These are phyloP conservation scores for Sugiyamaella floridensis DNA, from an alignment of 805 yeast species.

Conservation along the genomic window DNA sequence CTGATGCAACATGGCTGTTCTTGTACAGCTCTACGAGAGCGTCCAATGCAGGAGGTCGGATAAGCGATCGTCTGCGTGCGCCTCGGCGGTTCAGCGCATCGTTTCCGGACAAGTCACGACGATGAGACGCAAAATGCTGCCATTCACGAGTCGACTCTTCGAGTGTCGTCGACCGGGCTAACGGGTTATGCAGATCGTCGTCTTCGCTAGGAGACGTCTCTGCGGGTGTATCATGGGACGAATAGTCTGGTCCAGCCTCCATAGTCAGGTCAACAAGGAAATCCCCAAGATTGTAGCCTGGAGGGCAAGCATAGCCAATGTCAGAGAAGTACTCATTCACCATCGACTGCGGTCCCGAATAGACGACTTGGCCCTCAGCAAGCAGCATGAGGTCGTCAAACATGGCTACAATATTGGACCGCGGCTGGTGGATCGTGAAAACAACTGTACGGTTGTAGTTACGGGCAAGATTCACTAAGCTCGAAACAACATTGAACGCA, in stretches of 20 bases:
- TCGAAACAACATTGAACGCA: slow-evolving; percentile 85
- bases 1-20: slow-evolving; percentile 21
- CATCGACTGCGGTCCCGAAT: slow-evolving; percentile 74
- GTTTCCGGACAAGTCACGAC: slow-evolving; percentile 45
- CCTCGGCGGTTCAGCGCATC: neutral
- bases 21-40: slow-evolving; percentile 28
- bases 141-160: slow-evolving; percentile 66
- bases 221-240: slow-evolving; percentile 1
- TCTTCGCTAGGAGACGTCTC: slow-evolving; percentile 1
- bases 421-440: slow-evolving; percentile 93
- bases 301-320: slow-evolving; percentile 77
- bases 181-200: slow-evolving; percentile 14
- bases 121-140: slow-evolving; percentile 77
- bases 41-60: slow-evolving; percentile 16
- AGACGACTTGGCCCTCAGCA: slow-evolving; percentile 79
- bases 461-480: slow-evolving; percentile 70
- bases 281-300: slow-evolving; percentile 90
- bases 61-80: neutral
- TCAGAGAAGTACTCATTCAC: slow-evolving; percentile 69
- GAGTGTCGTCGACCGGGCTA: slow-evolving; percentile 6
- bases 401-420: slow-evolving; percentile 87
- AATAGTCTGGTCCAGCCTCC: slow-evolving; percentile 32
- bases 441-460: slow-evolving; percentile 81
- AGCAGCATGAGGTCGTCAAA: slow-evolving; percentile 77
- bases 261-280: slow-evolving; percentile 86